Conservation (phyloP, 768 basidiomycete genomes). For the Phanerochaete sordida region DNA sequence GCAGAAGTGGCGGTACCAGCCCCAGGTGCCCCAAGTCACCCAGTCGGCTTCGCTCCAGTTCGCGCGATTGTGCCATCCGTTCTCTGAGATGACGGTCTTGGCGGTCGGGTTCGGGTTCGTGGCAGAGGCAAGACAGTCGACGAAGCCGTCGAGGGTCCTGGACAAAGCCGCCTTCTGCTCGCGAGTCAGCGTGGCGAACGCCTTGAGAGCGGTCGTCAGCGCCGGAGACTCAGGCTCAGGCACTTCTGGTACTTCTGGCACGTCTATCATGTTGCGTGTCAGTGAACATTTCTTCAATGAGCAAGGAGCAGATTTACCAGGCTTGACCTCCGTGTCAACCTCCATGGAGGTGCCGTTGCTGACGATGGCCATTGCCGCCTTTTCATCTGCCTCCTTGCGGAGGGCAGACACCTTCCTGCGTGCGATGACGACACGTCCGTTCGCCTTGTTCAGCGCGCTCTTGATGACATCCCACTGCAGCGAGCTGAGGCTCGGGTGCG, state of each 20-base stretch:
- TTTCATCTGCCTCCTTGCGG: slow-evolving; percentile 88
- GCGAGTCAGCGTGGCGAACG: slow-evolving; percentile 65
- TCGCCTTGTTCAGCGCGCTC: slow-evolving; percentile 84
- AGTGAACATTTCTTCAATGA: neutral
- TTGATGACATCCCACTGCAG: slow-evolving; percentile 86
- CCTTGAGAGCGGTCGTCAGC: slow-evolving; percentile 69
- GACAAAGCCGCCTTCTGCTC: slow-evolving; percentile 77
- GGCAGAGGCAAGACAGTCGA: slow-evolving; percentile 52
- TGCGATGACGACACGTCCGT: slow-evolving; percentile 80
- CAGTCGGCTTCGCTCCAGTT: slow-evolving; percentile 74
- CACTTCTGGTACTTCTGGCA: slow-evolving; percentile 24
- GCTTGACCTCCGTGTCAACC: slow-evolving; percentile 73
- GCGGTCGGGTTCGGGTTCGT: slow-evolving; percentile 47
- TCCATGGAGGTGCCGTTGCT: slow-evolving; percentile 51
- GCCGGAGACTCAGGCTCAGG: slow-evolving; percentile 60
- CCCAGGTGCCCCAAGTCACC: slow-evolving; percentile 86
- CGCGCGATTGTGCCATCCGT: slow-evolving; percentile 66
- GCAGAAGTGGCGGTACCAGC: slow-evolving; percentile 90
- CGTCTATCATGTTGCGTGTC: too few species aligned
- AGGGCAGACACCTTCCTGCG: slow-evolving; percentile 68
- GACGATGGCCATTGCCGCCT: slow-evolving; percentile 71
- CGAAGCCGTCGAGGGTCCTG: slow-evolving; percentile 73
- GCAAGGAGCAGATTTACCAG: slow-evolving; percentile 37
- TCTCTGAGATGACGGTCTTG: slow-evolving; percentile 55
- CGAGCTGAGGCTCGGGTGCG: slow-evolving; percentile 46